Evolutionary conservation across 2,329 filamentous ascomycete genomes (phyloP).

Genomic region (Alternaria novae-zelandiae): DNA sequence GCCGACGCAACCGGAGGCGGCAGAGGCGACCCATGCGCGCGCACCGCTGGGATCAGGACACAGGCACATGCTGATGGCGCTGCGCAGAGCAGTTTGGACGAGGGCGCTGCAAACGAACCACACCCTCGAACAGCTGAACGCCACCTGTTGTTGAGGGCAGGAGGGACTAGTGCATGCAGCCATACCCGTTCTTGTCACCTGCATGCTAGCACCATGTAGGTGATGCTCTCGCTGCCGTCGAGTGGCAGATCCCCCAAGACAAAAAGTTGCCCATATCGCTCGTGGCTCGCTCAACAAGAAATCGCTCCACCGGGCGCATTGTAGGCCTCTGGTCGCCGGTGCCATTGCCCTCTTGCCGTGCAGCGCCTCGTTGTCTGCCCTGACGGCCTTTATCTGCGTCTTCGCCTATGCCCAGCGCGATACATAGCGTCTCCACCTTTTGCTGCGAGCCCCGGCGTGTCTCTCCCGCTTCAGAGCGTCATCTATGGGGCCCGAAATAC

Average conservation of each 20-base stretch:
- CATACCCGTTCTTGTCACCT: conserved; percentile 11
- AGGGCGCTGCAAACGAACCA: conserved; percentile 3
- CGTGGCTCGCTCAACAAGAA: conserved; percentile 13
- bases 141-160: conserved; percentile 11
- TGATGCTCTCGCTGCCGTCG: conserved; percentile 3
- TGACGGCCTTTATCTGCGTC: background rate
- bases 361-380: background rate
- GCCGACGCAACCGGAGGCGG: conserved; percentile 16
- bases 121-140: conserved; percentile 1
- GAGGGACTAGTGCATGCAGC: conserved; percentile 4
- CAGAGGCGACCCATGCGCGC: background rate
- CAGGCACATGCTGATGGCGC: conserved; percentile 1
- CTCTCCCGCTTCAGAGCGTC: conserved; percentile 23
- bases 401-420: conserved; percentile 2
- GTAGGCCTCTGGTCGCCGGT: background rate
- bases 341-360: background rate
- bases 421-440: conserved; percentile 19
- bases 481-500: conserved; percentile 23
- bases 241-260: conserved; percentile 4
- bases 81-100: background rate
- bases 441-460: conserved; percentile 12
- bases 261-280: conserved; percentile 2
- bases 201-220: conserved; percentile 15
- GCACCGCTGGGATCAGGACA: background rate
- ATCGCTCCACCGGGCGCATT: conserved; percentile 1